phyloP scores from a whole-genome alignment of 2,329 filamentous ascomycete genomes.

The Colletotrichum ledebouriae region DNA sequence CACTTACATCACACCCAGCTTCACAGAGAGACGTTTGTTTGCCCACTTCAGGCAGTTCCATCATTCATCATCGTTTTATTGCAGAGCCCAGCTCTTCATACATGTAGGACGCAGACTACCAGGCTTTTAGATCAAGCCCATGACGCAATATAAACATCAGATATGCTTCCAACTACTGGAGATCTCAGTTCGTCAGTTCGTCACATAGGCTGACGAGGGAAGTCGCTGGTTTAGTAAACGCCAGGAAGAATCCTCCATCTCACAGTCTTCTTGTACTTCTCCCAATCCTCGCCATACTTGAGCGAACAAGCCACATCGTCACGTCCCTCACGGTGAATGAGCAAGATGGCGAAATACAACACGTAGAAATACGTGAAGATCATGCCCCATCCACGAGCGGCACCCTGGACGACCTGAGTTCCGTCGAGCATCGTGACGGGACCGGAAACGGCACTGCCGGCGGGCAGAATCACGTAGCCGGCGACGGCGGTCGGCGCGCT shows the following conservation, averaged over 20 bases:
- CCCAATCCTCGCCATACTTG: slow-evolving; percentile 89
- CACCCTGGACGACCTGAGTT: slow-evolving; percentile 72
- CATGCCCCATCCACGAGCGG: slow-evolving; percentile 80
- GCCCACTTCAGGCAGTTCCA: no score
- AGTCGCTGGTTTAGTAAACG: slow-evolving; percentile 68
- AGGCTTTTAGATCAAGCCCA: no score
- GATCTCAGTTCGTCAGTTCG: no score
- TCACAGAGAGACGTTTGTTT: no score
- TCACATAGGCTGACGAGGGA: no score
- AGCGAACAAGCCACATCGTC: slow-evolving; percentile 85
- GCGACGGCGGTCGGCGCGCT: slow-evolving; percentile 77
- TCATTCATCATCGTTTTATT: no score
- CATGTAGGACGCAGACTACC: no score
- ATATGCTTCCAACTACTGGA: no score
- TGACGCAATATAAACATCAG: no score
- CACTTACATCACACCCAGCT: no score
- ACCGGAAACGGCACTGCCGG: slow-evolving; percentile 47
- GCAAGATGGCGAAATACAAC: slow-evolving; percentile 82
- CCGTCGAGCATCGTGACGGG: slow-evolving; percentile 63
- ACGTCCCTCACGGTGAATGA: slow-evolving; percentile 83
- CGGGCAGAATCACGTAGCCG: slow-evolving; percentile 69
- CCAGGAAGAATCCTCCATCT: slow-evolving; percentile 81
- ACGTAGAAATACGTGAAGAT: slow-evolving; percentile 88
- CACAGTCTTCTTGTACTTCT: slow-evolving; percentile 80
- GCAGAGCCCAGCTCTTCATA: no score